Evolutionary conservation across 129 eudicot genomes (phyloP), one percentile per base, ranked within the genome.

Genomic region (Chrysanthemum makinoi): DNA sequence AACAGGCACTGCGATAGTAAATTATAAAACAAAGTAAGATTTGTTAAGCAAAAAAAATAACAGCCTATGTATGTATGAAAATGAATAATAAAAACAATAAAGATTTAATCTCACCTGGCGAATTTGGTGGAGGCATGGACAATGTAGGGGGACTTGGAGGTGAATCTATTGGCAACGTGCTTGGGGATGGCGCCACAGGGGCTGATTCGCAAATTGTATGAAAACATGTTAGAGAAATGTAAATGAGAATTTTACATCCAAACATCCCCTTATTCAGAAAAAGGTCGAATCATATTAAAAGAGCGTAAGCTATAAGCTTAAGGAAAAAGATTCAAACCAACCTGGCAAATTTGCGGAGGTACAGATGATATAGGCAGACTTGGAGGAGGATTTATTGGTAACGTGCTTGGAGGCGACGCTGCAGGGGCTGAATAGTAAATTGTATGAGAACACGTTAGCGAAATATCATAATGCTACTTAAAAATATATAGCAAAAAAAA

Each of bases 321-420:
- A 20, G 47, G 17, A 35, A 76, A 33, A 18, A 48, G 26, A 68
- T 59, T 22, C n/a, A 2, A 62, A 62, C 67, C 67, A 61, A 89
- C 96, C 92, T 82, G 86, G 83, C 35, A 79, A 62, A 66, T 56
- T 68, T 18, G 79, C 53, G 84, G 89, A 72, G 95, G 80, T 54
- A 33, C 20, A 54, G 80, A 69, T 28, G 54, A 4, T 50, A 68
- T 60, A 72, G 76, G 66, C 2, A 66, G 77, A 55, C 60, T 53
- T 63, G 77, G 81, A 62, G 81, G 76, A 47, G 73, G 16, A 18
- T 57, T 28, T 56, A 7, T 66, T 46, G 79, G 79, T 60, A 74
- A 26, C 4, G 30, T 26, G 30, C 30, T 26, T 1, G 30, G 1
- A 26, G 30, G 30, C 2, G 30, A 26, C 30, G 30, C 30, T 26